phyloP scores from a whole-genome alignment of 257 asterid species.

The Misopates orontium region DNA sequence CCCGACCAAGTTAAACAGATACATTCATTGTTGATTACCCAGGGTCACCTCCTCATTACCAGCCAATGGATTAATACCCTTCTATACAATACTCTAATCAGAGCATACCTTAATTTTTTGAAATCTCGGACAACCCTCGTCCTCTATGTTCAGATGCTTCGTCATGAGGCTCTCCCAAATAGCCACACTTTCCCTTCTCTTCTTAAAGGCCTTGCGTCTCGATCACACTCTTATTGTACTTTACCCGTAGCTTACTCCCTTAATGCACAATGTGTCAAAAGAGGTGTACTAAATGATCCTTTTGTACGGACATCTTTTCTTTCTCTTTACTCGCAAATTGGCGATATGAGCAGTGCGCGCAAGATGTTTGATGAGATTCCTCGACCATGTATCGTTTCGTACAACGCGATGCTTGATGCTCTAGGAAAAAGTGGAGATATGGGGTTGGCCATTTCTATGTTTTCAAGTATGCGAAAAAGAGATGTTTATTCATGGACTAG shows the following conservation, averaged over 20 bases:
- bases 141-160: conserved; percentile 72
- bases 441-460: conserved; percentile 51
- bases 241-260: conserved; percentile 41
- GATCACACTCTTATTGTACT: conserved; percentile 28
- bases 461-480: conserved; percentile 49
- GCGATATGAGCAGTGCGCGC: conserved; percentile 48
- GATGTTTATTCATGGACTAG: conserved; percentile 91
- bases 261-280: conserved; percentile 57
- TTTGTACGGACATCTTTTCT: conserved; percentile 72
- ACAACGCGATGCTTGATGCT: conserved; percentile 78
- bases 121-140: conserved; percentile 47
- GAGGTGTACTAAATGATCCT: conserved; percentile 68
- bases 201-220: conserved; percentile 54
- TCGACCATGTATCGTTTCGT: conserved; percentile 58
- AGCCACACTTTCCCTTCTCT: conserved; percentile 79
- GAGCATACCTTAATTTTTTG: conserved; percentile 50
- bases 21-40: conserved; percentile 56
- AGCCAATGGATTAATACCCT: conserved; percentile 78
- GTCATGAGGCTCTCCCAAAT: conserved; percentile 65
- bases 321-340: conserved; percentile 46
- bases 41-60: conserved; percentile 53
- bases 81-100: conserved; percentile 71
- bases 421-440: conserved; percentile 64
- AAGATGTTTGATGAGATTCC: conserved; percentile 67
- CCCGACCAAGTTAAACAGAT: conserved; percentile 49